These are phyloP conservation scores for Ophiocytium majus DNA, from an alignment of 352 stramenopile genomes.

Conservation along the genomic window DNA sequence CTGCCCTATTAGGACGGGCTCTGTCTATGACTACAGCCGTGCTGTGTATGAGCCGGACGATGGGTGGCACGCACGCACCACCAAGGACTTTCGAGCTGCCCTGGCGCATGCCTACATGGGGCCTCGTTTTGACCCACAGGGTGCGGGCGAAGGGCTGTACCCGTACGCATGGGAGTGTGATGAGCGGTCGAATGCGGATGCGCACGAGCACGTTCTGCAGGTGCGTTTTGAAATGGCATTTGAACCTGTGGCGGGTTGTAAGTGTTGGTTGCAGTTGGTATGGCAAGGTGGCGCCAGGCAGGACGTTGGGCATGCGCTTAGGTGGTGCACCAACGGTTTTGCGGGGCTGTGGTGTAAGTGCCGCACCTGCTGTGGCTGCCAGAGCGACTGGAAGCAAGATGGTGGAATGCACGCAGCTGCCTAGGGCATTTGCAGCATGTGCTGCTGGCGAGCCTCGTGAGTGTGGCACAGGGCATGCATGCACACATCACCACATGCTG, in stretches of 20 bases:
- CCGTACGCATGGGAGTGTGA: slow-evolving; percentile 17
- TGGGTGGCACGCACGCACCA: neutral
- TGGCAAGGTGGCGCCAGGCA: neutral
- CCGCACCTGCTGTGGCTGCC: neutral
- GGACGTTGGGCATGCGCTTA: neutral
- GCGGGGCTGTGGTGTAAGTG: neutral
- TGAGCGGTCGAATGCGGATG: neutral
- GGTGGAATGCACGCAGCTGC: neutral
- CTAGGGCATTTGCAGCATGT: too few relatives aligned
- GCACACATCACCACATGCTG: too few relatives aligned
- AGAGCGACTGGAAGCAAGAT: neutral
- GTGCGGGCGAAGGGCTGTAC: neutral
- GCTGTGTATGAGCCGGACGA: slow-evolving; percentile 10
- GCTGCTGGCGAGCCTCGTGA: too few relatives aligned
- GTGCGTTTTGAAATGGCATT: neutral
- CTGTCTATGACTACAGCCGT: slow-evolving; percentile 9
- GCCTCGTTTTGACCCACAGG: neutral
- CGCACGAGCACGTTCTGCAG: slow-evolving; percentile 10
- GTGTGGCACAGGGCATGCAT: too few relatives aligned
- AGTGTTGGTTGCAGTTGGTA: neutral
- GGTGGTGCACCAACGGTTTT: neutral
- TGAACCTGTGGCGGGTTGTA: neutral
- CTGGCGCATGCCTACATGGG: slow-evolving; percentile 18
- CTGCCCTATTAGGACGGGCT: slow-evolving; percentile 3
- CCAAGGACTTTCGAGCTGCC: neutral